Evolutionary conservation across 768 basidiomycete species (phyloP), one percentile per base, ranked within the genome.

Genomic region (Leucosporidium scottii): DNA sequence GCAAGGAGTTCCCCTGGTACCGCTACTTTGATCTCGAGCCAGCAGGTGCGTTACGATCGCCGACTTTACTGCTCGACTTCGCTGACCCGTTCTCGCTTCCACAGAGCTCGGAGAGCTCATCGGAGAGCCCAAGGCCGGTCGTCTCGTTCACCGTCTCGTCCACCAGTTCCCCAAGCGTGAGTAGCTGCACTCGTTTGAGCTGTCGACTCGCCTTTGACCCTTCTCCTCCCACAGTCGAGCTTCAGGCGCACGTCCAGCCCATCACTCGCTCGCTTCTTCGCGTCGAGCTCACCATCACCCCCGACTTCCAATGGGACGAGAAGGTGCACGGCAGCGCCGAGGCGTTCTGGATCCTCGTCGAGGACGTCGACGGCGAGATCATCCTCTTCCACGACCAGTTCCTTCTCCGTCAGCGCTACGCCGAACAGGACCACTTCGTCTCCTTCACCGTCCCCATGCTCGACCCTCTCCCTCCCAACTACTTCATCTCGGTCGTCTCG

Each of bases 291-390:
- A 91, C 91, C 4, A 93, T 99, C 76, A 85, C 86, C 4, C 93
- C 96, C n/a, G 96, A 98, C 76, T 99, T 98, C 85, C 85, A 88
- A 55, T 99, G 96, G 96, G 93, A 97, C 48, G 90, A 92, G 74
- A 91, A 91, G 78, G 85, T 93, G 9, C 94, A 98, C 72, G 90
- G 92, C 5, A 78, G 82, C 0, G 86, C 91, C 0, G 92, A 98
- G 78, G 86, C 88, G 0, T 99, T 99, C 83, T 84, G 88, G 78
- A 91, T 99, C 74, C 77, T 94, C 31, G 92, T 98, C 30, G 93
- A 97, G 78, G 94, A 99, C 74, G 92, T 97, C 31, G 94, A 98
- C 71, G 96, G 96, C 59, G 96, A 99, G 78, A 85, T 91, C 69
- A 87, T 98, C 65, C 87, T 98, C 36, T 97, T 93, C 84, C 60